Percentiles rank a stretch among this genome's conserved stretches.
Conservation (phyloP, 768 basidiomycete genomes). For the Epithele typhae region DNA sequence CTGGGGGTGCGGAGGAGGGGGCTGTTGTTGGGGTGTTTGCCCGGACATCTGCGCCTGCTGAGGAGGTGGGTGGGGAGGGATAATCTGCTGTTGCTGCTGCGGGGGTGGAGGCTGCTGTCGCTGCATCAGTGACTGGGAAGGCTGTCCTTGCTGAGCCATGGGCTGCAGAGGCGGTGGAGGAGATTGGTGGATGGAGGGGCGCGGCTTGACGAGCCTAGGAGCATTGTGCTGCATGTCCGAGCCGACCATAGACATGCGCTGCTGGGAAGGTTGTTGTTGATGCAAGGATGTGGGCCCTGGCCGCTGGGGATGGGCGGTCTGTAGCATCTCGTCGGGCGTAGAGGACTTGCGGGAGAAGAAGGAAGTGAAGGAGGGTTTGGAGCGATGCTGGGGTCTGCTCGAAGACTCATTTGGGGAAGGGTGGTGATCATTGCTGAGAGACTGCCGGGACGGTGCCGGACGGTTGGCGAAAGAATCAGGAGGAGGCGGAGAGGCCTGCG, state of each 20-base stretch:
- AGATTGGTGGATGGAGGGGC: constrained; percentile 2
- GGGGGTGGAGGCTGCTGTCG: constrained; percentile 8
- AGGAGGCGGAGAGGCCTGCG: constrained; percentile 10
- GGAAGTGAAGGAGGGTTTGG: constrained; percentile 13
- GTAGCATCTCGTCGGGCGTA: constrained; percentile 1
- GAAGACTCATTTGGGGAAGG: background rate
- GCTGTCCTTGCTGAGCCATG: background rate
- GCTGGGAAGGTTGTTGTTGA: no score
- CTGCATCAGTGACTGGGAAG: no score
- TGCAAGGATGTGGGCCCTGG: no score
- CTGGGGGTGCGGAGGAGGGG: constrained; percentile 19
- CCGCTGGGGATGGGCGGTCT: background rate
- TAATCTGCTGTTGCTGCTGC: constrained; percentile 4
- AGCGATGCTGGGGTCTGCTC: constrained; percentile 12
- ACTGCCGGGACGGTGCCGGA: constrained; percentile 2
- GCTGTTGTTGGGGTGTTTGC: constrained; percentile 17
- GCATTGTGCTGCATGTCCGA: background rate
- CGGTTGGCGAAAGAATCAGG: constrained; percentile 1
- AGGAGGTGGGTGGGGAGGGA: background rate
- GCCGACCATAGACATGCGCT: constrained; percentile 4
- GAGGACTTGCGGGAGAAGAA: constrained; percentile 16
- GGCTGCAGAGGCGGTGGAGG: no score
- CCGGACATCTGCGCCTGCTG: constrained; percentile 2
- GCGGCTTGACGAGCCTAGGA: constrained; percentile 9
- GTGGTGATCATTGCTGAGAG: background rate